Evolutionary conservation across 2,329 filamentous ascomycete species (phyloP).

Genomic region (Aureobasidium sp.): DNA sequence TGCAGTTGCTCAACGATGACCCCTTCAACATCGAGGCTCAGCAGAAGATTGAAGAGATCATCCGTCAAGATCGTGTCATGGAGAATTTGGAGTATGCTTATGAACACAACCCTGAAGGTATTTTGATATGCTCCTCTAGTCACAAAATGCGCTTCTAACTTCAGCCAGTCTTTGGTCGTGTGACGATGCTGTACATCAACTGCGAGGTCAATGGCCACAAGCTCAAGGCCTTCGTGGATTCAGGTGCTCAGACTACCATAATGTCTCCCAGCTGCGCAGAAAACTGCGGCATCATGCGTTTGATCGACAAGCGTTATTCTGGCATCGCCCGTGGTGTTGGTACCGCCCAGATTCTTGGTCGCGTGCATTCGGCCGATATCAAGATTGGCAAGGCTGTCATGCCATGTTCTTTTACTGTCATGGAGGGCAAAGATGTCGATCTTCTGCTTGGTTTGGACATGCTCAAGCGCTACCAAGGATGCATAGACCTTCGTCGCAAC

Average conservation of each 20-base stretch:
- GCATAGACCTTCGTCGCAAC: slow-evolving; percentile 78
- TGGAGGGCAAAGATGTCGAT: slow-evolving; percentile 97
- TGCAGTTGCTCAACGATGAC: slow-evolving; percentile 81
- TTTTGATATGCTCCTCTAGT: background rate
- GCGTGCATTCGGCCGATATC: slow-evolving; percentile 91
- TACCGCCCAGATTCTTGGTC: slow-evolving; percentile 87
- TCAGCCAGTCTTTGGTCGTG: slow-evolving; percentile 73
- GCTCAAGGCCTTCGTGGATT: slow-evolving; percentile 95
- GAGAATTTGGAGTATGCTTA: slow-evolving; percentile 95
- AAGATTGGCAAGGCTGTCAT: slow-evolving; percentile 83
- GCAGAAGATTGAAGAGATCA: slow-evolving; percentile 90
- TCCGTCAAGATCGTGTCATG: slow-evolving; percentile 86
- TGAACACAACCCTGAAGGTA: slow-evolving; percentile 95
- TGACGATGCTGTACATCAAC: slow-evolving; percentile 93
- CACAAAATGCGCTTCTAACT: background rate
- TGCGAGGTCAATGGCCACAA: slow-evolving; percentile 89
- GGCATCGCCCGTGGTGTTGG: slow-evolving; percentile 91
- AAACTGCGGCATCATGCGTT: slow-evolving; percentile 87
- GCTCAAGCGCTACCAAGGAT: slow-evolving; percentile 91
- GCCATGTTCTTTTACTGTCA: slow-evolving; percentile 94
- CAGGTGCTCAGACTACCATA: slow-evolving; percentile 94
- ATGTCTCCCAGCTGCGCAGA: slow-evolving; percentile 95
- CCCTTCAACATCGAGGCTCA: slow-evolving; percentile 92
- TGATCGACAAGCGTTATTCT: slow-evolving; percentile 86
- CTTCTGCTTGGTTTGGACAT: slow-evolving; percentile 90